A percentile compares a stretch with the other conserved stretches of the same genome.
Conservation (phyloP, 1,284 basidiomycete species). For the Ceratobasidium sp. region DNA sequence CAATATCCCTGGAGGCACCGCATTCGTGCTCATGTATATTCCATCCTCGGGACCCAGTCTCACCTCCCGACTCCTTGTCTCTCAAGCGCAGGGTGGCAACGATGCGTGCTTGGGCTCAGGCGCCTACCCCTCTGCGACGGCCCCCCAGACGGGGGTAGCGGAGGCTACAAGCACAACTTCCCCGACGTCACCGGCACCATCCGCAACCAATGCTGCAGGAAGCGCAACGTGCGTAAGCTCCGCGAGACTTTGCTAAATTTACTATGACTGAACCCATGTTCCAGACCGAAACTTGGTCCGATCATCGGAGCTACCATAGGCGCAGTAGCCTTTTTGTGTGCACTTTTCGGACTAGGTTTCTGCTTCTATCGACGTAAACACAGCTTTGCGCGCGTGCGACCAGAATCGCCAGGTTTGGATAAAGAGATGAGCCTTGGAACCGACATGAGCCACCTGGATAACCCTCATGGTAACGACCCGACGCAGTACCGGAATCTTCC, state of each 20-base stretch:
- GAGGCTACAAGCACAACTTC: conserved; percentile 5
- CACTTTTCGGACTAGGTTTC: conserved; percentile 1
- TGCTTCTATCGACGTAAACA: conserved; percentile 16
- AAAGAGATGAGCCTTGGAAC: conserved; percentile 13
- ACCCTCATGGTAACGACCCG: not conserved
- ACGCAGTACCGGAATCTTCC: not conserved
- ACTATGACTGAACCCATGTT: not conserved
- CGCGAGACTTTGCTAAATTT: not conserved
- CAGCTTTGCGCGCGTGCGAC: not conserved
- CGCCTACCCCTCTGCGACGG: conserved; percentile 29
- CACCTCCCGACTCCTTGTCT: conserved; percentile 20
- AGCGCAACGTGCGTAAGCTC: not conserved
- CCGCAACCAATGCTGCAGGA: not conserved
- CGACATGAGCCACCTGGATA: not conserved
- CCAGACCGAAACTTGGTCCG: conserved; percentile 20
- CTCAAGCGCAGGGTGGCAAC: not conserved
- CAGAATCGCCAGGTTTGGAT: not conserved
- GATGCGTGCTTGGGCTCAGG: conserved; percentile 6
- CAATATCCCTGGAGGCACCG: conserved; percentile 23
- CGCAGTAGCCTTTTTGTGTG: conserved; percentile 3
- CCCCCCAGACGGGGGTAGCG: conserved; percentile 27
- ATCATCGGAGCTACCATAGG: conserved; percentile 30
- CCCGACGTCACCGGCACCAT: not conserved
- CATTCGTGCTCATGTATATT: conserved; percentile 32
- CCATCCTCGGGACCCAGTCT: not conserved